A percentile compares a stretch with the other conserved stretches of the same genome.
Evolutionary conservation across 2,329 filamentous ascomycete species (phyloP).

Genomic region (Keithomyces neogunnii): DNA sequence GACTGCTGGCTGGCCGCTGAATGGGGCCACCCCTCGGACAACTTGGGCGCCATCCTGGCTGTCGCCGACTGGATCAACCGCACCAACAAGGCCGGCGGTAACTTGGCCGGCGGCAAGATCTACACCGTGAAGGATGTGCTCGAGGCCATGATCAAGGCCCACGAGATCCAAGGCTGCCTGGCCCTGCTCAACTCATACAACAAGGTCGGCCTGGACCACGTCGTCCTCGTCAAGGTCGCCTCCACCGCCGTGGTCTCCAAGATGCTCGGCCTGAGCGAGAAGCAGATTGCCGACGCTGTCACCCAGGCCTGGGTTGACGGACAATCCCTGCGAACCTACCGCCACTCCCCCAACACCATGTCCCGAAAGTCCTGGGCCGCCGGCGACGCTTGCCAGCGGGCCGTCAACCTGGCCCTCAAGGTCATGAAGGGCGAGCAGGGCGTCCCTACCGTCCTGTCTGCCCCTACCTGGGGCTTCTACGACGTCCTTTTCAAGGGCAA

Average conservation of each 20-base stretch:
- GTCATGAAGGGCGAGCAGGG: slow-evolving; percentile 87
- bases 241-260: slow-evolving; percentile 90
- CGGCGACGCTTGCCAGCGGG: slow-evolving; percentile 93
- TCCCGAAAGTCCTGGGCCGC: slow-evolving; percentile 98
- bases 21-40: slow-evolving; percentile 98
- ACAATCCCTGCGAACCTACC: slow-evolving; percentile 91
- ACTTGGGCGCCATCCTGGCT: slow-evolving; percentile 91
- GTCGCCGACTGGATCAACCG: slow-evolving; percentile 97
- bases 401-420: slow-evolving; percentile 85
- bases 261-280: slow-evolving; percentile 83
- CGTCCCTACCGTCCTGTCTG: slow-evolving; percentile 84
- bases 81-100: slow-evolving; percentile 67
- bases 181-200: slow-evolving; percentile 98
- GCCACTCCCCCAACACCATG: slow-evolving; percentile 98
- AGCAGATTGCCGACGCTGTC: slow-evolving; percentile 89
- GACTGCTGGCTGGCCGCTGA: slow-evolving; percentile 99
- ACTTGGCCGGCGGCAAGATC: slow-evolving; percentile 79
- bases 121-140: slow-evolving; percentile 86
- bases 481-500: slow-evolving; percentile 96
- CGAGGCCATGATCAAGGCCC: slow-evolving; percentile 97
- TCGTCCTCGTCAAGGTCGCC: slow-evolving; percentile 95
- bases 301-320: slow-evolving; percentile 98
- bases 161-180: slow-evolving; percentile 96
- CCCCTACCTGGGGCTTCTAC: slow-evolving; percentile 96
- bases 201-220: slow-evolving; percentile 96